Evolutionary conservation across 2,329 filamentous ascomycete genomes (phyloP).

Genomic region (Thyridium curvatum): DNA sequence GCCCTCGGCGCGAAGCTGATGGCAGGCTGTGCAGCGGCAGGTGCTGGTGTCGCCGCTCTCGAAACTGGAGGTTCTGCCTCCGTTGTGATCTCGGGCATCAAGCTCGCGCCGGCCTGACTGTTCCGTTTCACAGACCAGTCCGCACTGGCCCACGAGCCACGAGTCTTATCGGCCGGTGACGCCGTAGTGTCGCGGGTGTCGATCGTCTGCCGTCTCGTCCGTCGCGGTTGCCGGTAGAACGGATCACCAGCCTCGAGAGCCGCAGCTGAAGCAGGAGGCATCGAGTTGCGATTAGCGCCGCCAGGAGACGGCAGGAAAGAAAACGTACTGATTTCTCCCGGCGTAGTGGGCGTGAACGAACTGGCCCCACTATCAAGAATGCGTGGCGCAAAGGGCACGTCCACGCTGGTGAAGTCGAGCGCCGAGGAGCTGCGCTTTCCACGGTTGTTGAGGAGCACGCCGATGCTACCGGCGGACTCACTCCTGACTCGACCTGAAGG

Average conservation of each 20-base stretch:
- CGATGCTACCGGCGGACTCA: slow-evolving; percentile 54
- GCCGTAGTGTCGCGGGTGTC: slow-evolving; percentile 48
- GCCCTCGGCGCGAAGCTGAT: slow-evolving; percentile 52
- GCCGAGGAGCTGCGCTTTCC: slow-evolving; percentile 48
- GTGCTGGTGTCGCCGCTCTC: background rate
- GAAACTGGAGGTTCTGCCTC: too few relatives aligned
- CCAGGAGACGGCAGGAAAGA: slow-evolving; percentile 62
- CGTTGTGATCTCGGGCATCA: too few relatives aligned
- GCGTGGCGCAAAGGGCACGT: slow-evolving; percentile 36
- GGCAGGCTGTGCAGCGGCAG: slow-evolving; percentile 21
- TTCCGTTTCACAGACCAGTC: slow-evolving; percentile 27
- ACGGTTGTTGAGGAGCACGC: slow-evolving; percentile 36
- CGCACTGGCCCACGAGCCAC: slow-evolving; percentile 27
- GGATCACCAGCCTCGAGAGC: slow-evolving; percentile 58
- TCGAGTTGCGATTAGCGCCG: slow-evolving; percentile 32
- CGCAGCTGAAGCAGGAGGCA: slow-evolving; percentile 37
- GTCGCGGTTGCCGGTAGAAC: slow-evolving; percentile 81
- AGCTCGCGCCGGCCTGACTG: slow-evolving; percentile 20
- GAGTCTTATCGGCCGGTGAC: slow-evolving; percentile 24
- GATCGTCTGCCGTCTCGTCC: slow-evolving; percentile 34
- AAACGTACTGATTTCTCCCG: slow-evolving; percentile 59
- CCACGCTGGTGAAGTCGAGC: slow-evolving; percentile 42
- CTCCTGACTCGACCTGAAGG: slow-evolving; percentile 50
- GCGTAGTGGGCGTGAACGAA: slow-evolving; percentile 67
- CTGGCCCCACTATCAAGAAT: slow-evolving; percentile 54